A percentile compares a stretch with the other conserved stretches of the same genome.
Evolutionary conservation across 495 filamentous ascomycete species (phyloP).

Genomic region (Daldinia childiae): DNA sequence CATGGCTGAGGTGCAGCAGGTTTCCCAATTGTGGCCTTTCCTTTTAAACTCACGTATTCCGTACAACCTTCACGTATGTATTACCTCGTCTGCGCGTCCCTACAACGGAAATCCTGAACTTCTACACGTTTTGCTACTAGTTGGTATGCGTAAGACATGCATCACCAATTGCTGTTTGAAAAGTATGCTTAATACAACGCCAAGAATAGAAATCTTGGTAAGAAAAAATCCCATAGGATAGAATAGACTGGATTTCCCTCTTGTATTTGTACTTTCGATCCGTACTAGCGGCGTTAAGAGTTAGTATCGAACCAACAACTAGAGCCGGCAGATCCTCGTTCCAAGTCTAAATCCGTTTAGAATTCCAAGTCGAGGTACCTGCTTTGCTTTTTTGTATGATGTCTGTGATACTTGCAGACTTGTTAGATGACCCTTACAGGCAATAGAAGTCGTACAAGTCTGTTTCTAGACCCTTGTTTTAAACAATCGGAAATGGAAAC

Average conservation of each 20-base stretch:
- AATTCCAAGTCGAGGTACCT: too few species aligned
- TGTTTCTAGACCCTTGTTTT: neutral
- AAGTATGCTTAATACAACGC: conserved; percentile 1
- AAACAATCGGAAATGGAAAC: neutral
- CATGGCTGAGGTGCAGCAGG: conserved; percentile 25
- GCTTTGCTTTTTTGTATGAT: conserved; percentile 9
- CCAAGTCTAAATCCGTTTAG: neutral
- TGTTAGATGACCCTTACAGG: neutral
- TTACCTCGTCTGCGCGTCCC: neutral
- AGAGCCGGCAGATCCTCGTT: neutral
- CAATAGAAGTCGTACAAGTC: neutral
- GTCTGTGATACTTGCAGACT: neutral
- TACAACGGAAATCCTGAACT: neutral
- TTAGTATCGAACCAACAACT: conserved; percentile 23
- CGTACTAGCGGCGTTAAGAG: conserved; percentile 13
- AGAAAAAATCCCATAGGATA: too few species aligned
- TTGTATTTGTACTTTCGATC: conserved; percentile 17
- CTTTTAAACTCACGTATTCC: neutral
- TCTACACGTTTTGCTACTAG: neutral
- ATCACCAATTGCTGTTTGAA: conserved; percentile 7
- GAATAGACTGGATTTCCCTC: neutral
- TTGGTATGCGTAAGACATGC: conserved; percentile 17
- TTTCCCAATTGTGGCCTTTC: conserved; percentile 5
- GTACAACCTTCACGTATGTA: neutral
- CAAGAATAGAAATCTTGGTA: conserved; percentile 17